Conservation (phyloP, 1,284 basidiomycete species). For the Heterobasidion occidentale region DNA sequence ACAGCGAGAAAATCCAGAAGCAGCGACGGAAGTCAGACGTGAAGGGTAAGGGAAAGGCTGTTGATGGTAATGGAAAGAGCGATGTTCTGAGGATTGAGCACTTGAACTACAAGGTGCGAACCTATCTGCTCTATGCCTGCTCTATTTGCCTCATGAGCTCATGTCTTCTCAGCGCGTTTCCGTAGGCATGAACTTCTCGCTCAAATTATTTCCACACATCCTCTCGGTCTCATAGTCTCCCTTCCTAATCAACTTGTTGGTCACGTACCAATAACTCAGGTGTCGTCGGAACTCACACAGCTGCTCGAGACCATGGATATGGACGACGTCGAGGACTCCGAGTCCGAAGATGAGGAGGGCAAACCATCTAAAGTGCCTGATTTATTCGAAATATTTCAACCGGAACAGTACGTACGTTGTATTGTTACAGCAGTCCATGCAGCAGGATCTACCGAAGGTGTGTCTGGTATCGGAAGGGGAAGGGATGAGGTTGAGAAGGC, state of each 20-base stretch:
- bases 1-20: slow-evolving; percentile 30
- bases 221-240: slow-evolving; percentile 87
- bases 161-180: slow-evolving; percentile 55
- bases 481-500: slow-evolving; percentile 61
- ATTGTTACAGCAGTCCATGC: slow-evolving; percentile 65
- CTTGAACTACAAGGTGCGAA: slow-evolving; percentile 86
- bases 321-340: slow-evolving; percentile 41
- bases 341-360: slow-evolving; percentile 31
- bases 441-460: slow-evolving; percentile 48
- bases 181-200: slow-evolving; percentile 82
- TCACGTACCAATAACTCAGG: slow-evolving; percentile 92
- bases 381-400: slow-evolving; percentile 67
- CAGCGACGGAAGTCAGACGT: slow-evolving; percentile 45
- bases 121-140: neutral
- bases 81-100: slow-evolving; percentile 75
- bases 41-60: slow-evolving; percentile 26
- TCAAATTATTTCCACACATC: slow-evolving; percentile 82
- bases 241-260: slow-evolving; percentile 93
- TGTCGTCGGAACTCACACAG: slow-evolving; percentile 79
- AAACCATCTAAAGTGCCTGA: slow-evolving; percentile 19
- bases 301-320: slow-evolving; percentile 58
- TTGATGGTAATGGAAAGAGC: slow-evolving; percentile 28
- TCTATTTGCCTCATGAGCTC: neutral
- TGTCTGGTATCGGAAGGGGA: slow-evolving; percentile 44
- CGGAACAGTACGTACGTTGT: slow-evolving; percentile 84